phyloP scores from a whole-genome alignment of 1,139 yeast species.

The Scheffersomyces quercinus region DNA sequence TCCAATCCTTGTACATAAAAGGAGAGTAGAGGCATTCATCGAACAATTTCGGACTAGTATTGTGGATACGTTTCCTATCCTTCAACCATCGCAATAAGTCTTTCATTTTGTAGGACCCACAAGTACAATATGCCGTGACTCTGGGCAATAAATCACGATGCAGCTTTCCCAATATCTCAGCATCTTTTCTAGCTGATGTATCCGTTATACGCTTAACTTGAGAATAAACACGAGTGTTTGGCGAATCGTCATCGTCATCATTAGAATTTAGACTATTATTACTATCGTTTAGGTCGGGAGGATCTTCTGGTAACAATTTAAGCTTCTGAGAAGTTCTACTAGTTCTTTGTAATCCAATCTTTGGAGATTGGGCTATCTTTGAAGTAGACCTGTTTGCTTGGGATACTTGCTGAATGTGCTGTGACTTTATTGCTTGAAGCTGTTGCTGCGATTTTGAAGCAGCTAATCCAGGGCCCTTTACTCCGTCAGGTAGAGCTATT shows the following conservation, averaged over 20 bases:
- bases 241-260: conserved; percentile 16
- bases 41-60: conserved; percentile 81
- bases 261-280: conserved; percentile 27
- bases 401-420: conserved; percentile 5
- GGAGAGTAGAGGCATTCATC: conserved; percentile 96
- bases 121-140: conserved; percentile 94
- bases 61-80: conserved; percentile 71
- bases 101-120: conserved; percentile 87
- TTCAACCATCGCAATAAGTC: conserved; percentile 84
- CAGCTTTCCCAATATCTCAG: conserved; percentile 87
- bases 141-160: conserved; percentile 83
- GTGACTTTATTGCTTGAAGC: conserved; percentile 3
- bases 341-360: conserved; percentile 82
- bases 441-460: conserved; percentile 1
- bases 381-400: conserved; percentile 24
- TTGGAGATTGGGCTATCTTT: conserved; percentile 36
- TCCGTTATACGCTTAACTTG: conserved; percentile 86
- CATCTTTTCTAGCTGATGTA: conserved; percentile 91
- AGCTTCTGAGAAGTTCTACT: conserved; percentile 86
- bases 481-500: conserved; percentile 10
- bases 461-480: conserved; percentile 1
- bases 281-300: conserved; percentile 34
- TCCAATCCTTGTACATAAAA: conserved; percentile 79
- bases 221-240: conserved; percentile 64
- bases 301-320: conserved; percentile 83